Percentiles rank a stretch among this genome's conserved stretches.
phyloP scores from a whole-genome alignment of 495 filamentous ascomycete species.

The Aspergillus cavernicola region DNA sequence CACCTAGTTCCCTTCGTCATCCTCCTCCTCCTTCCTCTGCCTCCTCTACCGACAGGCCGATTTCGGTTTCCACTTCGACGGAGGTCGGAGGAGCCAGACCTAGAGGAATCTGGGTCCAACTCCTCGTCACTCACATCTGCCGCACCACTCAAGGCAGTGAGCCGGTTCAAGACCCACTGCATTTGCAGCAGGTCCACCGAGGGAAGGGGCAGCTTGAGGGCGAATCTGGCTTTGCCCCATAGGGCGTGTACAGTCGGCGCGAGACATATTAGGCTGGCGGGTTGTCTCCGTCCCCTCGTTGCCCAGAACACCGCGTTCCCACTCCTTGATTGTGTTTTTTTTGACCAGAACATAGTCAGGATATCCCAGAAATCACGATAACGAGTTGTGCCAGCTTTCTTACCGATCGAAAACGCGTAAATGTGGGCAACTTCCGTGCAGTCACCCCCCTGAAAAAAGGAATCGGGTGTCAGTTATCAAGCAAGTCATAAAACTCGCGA shows the following conservation, averaged over 20 bases:
- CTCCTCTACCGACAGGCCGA: not conserved
- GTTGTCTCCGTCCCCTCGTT: not conserved
- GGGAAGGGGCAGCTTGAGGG: slow-evolving; percentile 13
- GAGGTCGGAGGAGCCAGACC: not conserved
- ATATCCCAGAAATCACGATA: not conserved
- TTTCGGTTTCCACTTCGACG: not conserved
- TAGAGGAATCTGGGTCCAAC: not conserved
- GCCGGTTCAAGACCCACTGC: slow-evolving; percentile 20
- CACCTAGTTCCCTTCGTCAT: not conserved
- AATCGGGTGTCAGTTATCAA: too few relatives aligned
- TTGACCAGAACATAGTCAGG: not conserved
- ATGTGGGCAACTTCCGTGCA: not conserved
- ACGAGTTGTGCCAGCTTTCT: not conserved
- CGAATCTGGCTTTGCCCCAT: not conserved
- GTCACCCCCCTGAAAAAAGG: not conserved
- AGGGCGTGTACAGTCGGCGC: not conserved
- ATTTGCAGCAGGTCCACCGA: slow-evolving; percentile 17
- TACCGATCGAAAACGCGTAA: not conserved
- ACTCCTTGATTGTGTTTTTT: not conserved
- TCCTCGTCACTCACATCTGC: slow-evolving; percentile 16
- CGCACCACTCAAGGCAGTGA: slow-evolving; percentile 18
- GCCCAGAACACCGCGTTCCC: not conserved
- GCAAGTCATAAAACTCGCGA: too few relatives aligned
- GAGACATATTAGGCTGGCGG: not conserved
- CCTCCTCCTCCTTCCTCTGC: not conserved